phyloP scores from a whole-genome alignment of 768 basidiomycete species.

The Coprinopsis cinerea region DNA sequence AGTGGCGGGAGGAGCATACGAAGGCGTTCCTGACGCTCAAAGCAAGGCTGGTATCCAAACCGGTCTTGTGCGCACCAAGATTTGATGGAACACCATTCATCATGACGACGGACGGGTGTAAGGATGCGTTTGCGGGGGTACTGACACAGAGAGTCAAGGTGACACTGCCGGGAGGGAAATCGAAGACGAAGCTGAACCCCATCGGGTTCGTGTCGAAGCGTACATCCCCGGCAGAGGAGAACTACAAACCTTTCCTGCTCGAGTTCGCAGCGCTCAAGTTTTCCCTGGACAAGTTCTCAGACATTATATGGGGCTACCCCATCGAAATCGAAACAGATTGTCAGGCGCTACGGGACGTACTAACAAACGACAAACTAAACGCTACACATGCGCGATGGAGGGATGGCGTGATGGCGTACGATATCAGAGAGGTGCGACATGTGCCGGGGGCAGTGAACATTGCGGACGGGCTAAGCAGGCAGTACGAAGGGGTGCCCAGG shows the following conservation, averaged over 20 bases:
- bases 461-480: slow-evolving; percentile 25
- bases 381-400: slow-evolving; percentile 28
- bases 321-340: slow-evolving; percentile 32
- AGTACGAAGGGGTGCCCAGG: slow-evolving; percentile 13
- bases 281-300: slow-evolving; percentile 23
- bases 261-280: slow-evolving; percentile 33
- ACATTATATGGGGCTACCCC: slow-evolving; percentile 24
- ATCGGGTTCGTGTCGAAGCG: slow-evolving; percentile 29
- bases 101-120: slow-evolving; percentile 28
- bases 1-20: slow-evolving; percentile 17
- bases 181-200: slow-evolving; percentile 18
- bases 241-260: slow-evolving; percentile 25
- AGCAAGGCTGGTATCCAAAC: slow-evolving; percentile 22
- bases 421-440: slow-evolving; percentile 21
- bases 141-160: slow-evolving; percentile 21
- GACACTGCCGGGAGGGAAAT: slow-evolving; percentile 15
- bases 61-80: slow-evolving; percentile 23
- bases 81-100: slow-evolving; percentile 27
- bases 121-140: slow-evolving; percentile 26
- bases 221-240: slow-evolving; percentile 24
- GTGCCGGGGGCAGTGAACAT: slow-evolving; percentile 12
- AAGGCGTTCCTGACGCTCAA: slow-evolving; percentile 26
- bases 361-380: slow-evolving; percentile 21
- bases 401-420: slow-evolving; percentile 24
- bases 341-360: slow-evolving; percentile 25